Conservation (phyloP, 2,329 filamentous ascomycete genomes). For the Trichothecium sympodiale region DNA sequence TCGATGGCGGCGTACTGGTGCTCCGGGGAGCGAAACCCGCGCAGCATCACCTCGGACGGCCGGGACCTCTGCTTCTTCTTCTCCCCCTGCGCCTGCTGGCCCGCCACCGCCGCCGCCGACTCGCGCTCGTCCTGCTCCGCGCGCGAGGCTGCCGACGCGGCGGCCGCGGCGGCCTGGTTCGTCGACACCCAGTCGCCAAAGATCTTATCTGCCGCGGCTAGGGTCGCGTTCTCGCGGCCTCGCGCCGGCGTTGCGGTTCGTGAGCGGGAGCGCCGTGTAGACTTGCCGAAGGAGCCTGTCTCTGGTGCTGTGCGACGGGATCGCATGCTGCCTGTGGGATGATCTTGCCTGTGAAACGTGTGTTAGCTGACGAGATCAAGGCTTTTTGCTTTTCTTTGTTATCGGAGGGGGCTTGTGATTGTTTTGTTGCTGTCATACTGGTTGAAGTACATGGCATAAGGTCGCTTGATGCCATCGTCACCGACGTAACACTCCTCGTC, state of each 20-base stretch:
- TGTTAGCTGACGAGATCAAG: conserved; percentile 3
- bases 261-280: conserved; percentile 51
- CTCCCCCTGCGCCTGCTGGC: conserved; percentile 15
- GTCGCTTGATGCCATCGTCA: conserved; percentile 52
- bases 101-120: conserved; percentile 20
- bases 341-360: conserved; percentile 37
- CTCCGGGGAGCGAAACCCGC: conserved; percentile 59
- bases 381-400: too few relatives aligned
- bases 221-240: conserved; percentile 47
- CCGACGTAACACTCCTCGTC: conserved; percentile 57
- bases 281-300: conserved; percentile 56
- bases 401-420: too few relatives aligned
- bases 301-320: conserved; percentile 44
- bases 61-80: conserved; percentile 2
- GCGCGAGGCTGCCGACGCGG: conserved; percentile 10
- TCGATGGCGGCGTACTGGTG: conserved; percentile 79
- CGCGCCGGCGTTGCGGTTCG: conserved; percentile 45
- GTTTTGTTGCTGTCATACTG: too few relatives aligned
- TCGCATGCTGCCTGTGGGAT: conserved; percentile 34
- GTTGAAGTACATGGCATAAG: conserved; percentile 56
- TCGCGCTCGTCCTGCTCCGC: conserved; percentile 21
- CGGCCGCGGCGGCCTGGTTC: conserved; percentile 23
- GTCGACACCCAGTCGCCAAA: conserved; percentile 48
- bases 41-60: conserved; percentile 68
- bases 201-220: conserved; percentile 49